Evolutionary conservation across 73 alveolate genomes (phyloP), one percentile per base, ranked within the genome.

Genomic region (Paramecium sexaurelia): DNA sequence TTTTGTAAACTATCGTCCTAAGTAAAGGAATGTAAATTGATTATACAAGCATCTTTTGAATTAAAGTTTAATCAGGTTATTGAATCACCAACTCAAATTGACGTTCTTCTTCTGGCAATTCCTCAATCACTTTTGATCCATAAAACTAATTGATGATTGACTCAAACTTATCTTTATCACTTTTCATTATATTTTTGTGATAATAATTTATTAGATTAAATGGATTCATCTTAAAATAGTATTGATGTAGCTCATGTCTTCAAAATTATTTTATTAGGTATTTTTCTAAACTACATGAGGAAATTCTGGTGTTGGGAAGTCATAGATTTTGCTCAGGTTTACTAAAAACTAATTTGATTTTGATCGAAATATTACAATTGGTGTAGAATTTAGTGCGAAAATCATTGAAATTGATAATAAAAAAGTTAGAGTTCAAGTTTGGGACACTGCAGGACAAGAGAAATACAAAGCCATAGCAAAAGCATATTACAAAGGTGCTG

Each of bases 321-420:
- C 97, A 35, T 94, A 96, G 51, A 66, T 96, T 11, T 82, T 96
- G 33, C 55, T 95, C 61, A 82, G 96, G 61, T 94, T 94, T 71
- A 94, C 97, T 69, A 94, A 92, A 56, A 87, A 91, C 43, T 94
- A 89, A 84, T 94, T 94, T 45, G 91, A 90, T 36, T 26, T 75
- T n/a, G 93, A 90, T 82, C 57, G 95, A 40, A 82, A 82, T 43
- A 92, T 98, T n/a, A 97, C 99, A 19, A 95, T 96, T 19, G 99
- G 98, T 22, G 98, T 96, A 0, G 99, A 95, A 91, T 97, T 96
- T 93, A 97, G 97, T 7, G 92, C 98, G 24, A 97, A 97, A 91
- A 29, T 92, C 8, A 67, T 97, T 8, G 88, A 61, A 29, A 66
- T 95, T 27, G 95, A 94, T 87, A 96, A 95, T 19, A 85, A 91